Base-by-base conservation (phyloP, 2,329 filamentous ascomycete genomes). In the Nectriaceae sp. region DNA sequence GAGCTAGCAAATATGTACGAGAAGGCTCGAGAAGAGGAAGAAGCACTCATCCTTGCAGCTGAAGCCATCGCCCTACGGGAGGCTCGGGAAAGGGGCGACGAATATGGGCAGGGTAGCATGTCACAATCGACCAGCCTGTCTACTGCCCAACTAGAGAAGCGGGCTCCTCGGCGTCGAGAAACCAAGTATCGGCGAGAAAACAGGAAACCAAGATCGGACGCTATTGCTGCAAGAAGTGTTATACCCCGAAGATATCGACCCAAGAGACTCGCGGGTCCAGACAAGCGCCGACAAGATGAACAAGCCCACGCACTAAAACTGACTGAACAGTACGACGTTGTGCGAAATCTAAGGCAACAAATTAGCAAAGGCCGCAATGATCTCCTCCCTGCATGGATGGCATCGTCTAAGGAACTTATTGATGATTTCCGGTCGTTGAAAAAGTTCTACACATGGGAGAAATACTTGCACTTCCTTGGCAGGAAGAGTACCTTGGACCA, bases 1-100 rank as follows among this genome's bases (percentile, higher is more conserved):
- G 83, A 90, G 59, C 76, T 97, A 10, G 90, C 90, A 11, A 91
- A 88, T 60, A 83, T 97, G 67, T 96, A 95, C 62, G 90, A 95
- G 65, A 83, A 79, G 54, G 80, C 80, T 38, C 85, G 85, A 53
- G 83, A 87, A 70, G 84, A 81, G 19, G 87, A 91, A 60, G 84
- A 90, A 61, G 91, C 91, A 1, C 82, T 91, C 49, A 84, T 88
- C 50, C 81, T 91, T 42, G 83, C 89, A 41, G 87, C 87, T 26
- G 87, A 95, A 65, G 85, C 89, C 8, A 80, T 93, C 57, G 76
- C 82, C 24, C 72, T 91, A 19, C 80, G 80, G 53, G 78, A 79
- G 48, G 71, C 68, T 11, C 71, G 72, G 44, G 70, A 73, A 18
- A 60, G 67, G 46, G 63, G 54, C 20, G 59, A 64, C 42, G 36